A percentile compares a stretch with the other conserved stretches of the same genome.
phyloP scores from a whole-genome alignment of 129 eudicot genomes.

The Lactuca sativa region DNA sequence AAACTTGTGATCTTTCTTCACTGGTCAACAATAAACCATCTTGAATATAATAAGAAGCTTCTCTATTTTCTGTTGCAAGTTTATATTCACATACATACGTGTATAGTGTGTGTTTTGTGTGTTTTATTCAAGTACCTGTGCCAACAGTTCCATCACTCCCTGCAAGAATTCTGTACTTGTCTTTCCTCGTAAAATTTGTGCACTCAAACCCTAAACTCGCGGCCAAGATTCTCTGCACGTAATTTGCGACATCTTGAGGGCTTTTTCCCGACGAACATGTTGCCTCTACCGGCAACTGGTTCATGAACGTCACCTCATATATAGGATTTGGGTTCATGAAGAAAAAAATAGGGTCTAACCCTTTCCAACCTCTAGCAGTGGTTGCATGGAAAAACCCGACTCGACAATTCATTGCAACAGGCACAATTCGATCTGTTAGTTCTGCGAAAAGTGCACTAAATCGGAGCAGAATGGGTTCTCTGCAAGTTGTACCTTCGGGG shows the following conservation, averaged over 20 bases:
- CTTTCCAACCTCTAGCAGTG: conserved; percentile 89
- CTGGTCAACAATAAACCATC: no score
- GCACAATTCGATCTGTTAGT: conserved; percentile 68
- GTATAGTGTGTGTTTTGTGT: no score
- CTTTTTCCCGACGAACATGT: conserved; percentile 79
- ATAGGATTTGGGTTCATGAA: conserved; percentile 85
- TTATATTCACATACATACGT: no score
- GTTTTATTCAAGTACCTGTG: no score
- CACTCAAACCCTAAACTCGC: conserved; percentile 81
- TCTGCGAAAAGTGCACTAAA: conserved; percentile 81
- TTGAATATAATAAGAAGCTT: no score
- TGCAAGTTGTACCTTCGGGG: conserved; percentile 85
- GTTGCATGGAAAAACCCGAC: conserved; percentile 77
- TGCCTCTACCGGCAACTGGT: conserved; percentile 68
- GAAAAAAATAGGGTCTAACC: conserved; percentile 72
- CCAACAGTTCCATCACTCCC: conserved; percentile 92
- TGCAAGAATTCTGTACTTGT: conserved; percentile 74
- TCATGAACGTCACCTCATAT: conserved; percentile 77
- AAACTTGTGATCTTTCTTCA: no score
- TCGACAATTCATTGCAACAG: conserved; percentile 75
- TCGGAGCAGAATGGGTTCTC: conserved; percentile 76
- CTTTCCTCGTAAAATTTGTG: conserved; percentile 71
- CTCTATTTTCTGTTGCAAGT: no score
- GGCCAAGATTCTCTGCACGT: conserved; percentile 76
- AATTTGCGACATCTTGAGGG: conserved; percentile 76